phyloP scores from a whole-genome alignment of 306 rosid genomes.

The Albizia julibrissin region DNA sequence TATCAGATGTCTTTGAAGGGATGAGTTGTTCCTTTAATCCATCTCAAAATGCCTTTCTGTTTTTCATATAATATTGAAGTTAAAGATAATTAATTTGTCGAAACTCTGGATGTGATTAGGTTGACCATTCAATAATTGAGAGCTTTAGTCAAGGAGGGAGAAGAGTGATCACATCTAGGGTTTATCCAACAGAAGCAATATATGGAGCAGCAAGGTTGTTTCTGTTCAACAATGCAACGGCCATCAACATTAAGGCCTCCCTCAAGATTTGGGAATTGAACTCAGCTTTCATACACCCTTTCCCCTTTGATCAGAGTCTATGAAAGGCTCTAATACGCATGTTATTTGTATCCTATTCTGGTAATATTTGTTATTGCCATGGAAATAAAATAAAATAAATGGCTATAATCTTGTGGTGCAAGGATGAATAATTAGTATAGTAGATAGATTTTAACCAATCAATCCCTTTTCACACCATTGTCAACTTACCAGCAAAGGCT shows the following conservation, averaged over 20 bases:
- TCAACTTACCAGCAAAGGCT: neutral
- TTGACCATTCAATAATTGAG: conserved; percentile 84
- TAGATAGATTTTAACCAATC: neutral
- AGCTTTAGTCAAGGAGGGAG: conserved; percentile 89
- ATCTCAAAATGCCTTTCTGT: too few species aligned
- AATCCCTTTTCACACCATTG: neutral
- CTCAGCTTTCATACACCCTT: conserved; percentile 79
- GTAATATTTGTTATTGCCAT: neutral
- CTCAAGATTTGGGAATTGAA: conserved; percentile 72
- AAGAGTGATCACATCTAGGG: conserved; percentile 66
- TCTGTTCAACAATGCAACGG: conserved; percentile 80
- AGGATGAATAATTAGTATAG: neutral
- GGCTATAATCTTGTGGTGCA: neutral
- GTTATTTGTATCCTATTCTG: neutral
- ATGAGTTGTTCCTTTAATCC: too few species aligned
- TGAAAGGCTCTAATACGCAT: neutral
- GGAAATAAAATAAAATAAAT: neutral
- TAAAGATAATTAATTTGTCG: neutral
- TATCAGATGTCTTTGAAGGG: too few species aligned
- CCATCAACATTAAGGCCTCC: conserved; percentile 58
- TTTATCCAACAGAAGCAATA: conserved; percentile 88
- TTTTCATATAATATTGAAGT: neutral
- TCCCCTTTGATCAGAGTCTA: conserved; percentile 48
- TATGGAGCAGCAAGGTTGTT: conserved; percentile 78
- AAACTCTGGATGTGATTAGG: conserved; percentile 42